A percentile compares a stretch with the other conserved stretches of the same genome.
Conservation (phyloP, 1,139 yeast species). For the Magnusiomyces sp. region DNA sequence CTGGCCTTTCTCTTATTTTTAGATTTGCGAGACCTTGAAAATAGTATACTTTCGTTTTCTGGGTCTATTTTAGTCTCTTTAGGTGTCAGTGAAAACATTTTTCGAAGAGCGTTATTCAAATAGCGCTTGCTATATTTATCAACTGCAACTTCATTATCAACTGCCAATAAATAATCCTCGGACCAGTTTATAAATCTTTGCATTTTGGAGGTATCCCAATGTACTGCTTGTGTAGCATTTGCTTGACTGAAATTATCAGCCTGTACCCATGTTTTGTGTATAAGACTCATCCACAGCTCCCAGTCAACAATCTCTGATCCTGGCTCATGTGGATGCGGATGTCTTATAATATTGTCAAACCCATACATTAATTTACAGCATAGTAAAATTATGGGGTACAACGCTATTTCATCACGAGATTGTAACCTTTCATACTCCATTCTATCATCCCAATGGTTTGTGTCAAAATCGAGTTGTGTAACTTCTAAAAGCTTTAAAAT, state of each 20-base stretch:
- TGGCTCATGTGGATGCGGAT: constrained; percentile 15
- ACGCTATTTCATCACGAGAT: not conserved
- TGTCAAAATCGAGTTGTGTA: constrained; percentile 4
- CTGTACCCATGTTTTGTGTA: constrained; percentile 28
- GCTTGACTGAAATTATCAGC: constrained; percentile 23
- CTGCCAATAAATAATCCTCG: constrained; percentile 17
- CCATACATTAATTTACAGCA: constrained; percentile 31
- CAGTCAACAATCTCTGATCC: constrained; percentile 25
- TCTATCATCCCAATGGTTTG: not conserved
- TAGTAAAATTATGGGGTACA: constrained; percentile 18
- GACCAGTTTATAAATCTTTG: constrained; percentile 29
- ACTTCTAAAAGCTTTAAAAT: constrained; percentile 15
- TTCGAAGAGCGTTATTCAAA: not conserved
- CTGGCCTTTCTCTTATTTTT: too few relatives aligned
- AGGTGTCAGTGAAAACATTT: not conserved
- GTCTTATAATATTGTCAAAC: constrained; percentile 22
- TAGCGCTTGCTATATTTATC: not conserved
- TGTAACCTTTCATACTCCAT: not conserved
- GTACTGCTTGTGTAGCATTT: constrained; percentile 25
- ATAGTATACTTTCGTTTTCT: not conserved
- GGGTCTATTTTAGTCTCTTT: not conserved
- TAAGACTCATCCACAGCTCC: constrained; percentile 29
- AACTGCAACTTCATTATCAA: not conserved
- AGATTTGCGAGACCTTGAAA: too few relatives aligned
- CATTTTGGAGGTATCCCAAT: constrained; percentile 25